Base-by-base conservation (phyloP, 1,284 basidiomycete species). In the Boletus semigastroideus region DNA sequence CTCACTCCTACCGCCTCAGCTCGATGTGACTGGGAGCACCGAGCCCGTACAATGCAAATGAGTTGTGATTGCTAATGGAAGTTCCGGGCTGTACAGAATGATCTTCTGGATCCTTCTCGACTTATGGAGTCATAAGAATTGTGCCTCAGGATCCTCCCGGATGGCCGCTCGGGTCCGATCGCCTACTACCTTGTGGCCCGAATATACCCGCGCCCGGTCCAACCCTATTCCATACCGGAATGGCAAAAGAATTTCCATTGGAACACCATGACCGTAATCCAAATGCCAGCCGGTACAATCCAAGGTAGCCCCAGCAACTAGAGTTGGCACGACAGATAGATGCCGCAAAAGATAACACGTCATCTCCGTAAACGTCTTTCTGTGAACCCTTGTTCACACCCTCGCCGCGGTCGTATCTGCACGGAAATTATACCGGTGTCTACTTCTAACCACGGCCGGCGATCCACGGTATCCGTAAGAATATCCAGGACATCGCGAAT, bases 181-280 rank as follows among this genome's bases (percentile, higher is more conserved):
- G 39, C 51, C 46, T 36, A 13, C 14, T 27, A 16, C 37, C 14
- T 25, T 6, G 17, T 55, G 17, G 74, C 58, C 34, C 59, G 62
- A n/a, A 65, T 60, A 36, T 50, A 54, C n/a, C 72, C 74, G 46
- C 36, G 50, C 8, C 62, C 63, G 42, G 72, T 72, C 30, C 72
- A 41, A 19, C 46, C 17, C 72, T 65, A 2, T 2, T 38, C 20
- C 37, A 11, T 38, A 12, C 37, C 37, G 37, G 37, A 4, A 64
- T 63, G 41, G 28, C 50, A 34, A 5, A 30, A 28, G 36, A 25
- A 31, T 31, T 46, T 5, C 52, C 55, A 28, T 53, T 54, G 22
- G 48, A 28, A 13, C 31, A 19, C 36, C 19, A 28, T 28, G 50
- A 19, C 31, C 17, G 20, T 14, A 8, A 3, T 16, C 16, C 11